Evolutionary conservation across 371 early-diverging fungal species (phyloP), one percentile per base, ranked within the genome.

Genomic region (Haplosporangium sp.): DNA sequence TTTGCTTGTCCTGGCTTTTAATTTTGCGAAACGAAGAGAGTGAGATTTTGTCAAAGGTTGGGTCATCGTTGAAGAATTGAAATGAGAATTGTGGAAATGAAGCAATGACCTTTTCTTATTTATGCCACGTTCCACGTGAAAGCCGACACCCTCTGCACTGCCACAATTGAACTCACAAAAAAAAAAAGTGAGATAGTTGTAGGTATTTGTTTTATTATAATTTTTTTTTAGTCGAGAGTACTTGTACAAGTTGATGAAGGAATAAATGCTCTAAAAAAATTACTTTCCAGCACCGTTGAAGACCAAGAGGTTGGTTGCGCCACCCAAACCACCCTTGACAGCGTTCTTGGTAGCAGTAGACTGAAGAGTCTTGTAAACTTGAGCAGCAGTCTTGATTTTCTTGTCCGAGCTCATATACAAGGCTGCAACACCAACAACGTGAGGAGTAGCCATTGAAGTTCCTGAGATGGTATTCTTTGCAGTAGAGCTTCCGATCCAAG

Each of bases 211-310:
- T 50, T 50, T n/a, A 4, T 50, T 50, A 4, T 50, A 11, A 17
- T 50, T 2, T 50, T n/a, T 42, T 11, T 8, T 42, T 42, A 42
- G 9, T 42, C 44, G 11, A 15, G 50, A n/a, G 15, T 50, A 50
- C n/a, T 17, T 50, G 19, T 55, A 55, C 55, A 55, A 55, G 27
- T 27, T 27, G 35, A 55, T 10, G 9, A 4, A 20, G 13, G 35
- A 8, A 15, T 50, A 50, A 1, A 27, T 27, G 27, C 27, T 50
- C 50, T 9, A 50, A 7, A 11, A 11, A 27, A 55, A 68, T 68
- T 74, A 68, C 64, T 74, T 74, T 68, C 64, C 74, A 59, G 42
- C 82, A 7, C 82, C 77, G 77, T 83, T 83, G 64, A 71, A 74
- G 72, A 78, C 74, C 65, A 83, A 45, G 39, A 67, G 67, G 78